A percentile compares a stretch with the other conserved stretches of the same genome.
phyloP scores from a whole-genome alignment of 129 eudicot species.

The Pittosporum tobira region DNA sequence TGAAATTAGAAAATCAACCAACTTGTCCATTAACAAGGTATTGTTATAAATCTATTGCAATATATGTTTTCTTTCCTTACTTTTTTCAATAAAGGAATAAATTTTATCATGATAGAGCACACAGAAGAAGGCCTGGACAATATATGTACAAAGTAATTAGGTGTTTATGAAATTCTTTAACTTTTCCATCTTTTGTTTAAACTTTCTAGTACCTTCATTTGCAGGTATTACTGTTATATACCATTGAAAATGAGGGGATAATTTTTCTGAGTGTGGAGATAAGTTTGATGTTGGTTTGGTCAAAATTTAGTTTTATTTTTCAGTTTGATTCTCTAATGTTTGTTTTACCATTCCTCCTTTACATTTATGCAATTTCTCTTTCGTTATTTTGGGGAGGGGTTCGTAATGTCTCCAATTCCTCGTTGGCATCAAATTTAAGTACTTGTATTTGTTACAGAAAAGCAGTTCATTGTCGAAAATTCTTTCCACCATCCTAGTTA shows the following conservation, averaged over 20 bases:
- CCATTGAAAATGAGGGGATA: background rate
- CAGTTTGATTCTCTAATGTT: too few relatives aligned
- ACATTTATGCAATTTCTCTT: background rate
- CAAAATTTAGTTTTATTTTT: too few relatives aligned
- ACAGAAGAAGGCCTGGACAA: background rate
- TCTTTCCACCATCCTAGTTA: conserved; percentile 35
- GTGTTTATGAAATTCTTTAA: background rate
- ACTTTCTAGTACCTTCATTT: background rate
- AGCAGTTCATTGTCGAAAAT: conserved; percentile 40
- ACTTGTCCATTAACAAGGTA: conserved; percentile 51
- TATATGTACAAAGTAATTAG: background rate
- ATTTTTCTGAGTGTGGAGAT: background rate
- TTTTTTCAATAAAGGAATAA: too few relatives aligned
- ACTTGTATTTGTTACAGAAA: conserved; percentile 32
- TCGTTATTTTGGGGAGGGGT: background rate
- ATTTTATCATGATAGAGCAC: background rate
- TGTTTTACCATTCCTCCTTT: too few relatives aligned
- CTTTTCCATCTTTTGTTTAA: background rate
- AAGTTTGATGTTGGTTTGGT: too few relatives aligned
- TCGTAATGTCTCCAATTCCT: background rate
- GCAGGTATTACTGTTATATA: too few relatives aligned
- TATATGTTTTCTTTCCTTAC: too few relatives aligned
- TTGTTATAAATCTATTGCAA: too few relatives aligned
- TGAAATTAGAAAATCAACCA: conserved; percentile 34
- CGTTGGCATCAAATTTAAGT: conserved; percentile 7